Evolutionary conservation across 1,284 basidiomycete genomes (phyloP).

Genomic region (Rhodotorula sp.): DNA sequence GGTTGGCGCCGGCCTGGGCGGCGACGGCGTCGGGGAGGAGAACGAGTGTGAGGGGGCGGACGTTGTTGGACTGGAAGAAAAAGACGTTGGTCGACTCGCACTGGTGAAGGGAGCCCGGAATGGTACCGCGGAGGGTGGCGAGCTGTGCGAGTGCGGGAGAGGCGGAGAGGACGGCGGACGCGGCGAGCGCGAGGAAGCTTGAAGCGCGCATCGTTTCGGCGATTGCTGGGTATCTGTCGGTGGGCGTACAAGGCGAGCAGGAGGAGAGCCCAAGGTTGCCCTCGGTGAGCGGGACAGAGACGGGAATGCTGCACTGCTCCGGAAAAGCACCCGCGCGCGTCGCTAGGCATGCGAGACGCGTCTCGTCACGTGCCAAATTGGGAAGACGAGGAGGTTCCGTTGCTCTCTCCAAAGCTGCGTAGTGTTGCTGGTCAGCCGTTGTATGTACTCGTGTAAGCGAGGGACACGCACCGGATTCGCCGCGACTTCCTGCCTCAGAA

Average conservation of each 20-base stretch:
- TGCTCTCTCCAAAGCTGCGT: too few relatives aligned
- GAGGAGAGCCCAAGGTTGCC: neutral
- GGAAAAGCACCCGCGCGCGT: too few relatives aligned
- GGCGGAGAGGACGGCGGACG: conserved; percentile 25
- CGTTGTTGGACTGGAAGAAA: conserved; percentile 37
- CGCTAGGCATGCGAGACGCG: too few relatives aligned
- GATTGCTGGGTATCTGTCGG: too few relatives aligned
- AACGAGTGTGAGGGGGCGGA: conserved; percentile 33
- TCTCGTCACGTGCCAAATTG: too few relatives aligned
- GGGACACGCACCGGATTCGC: too few relatives aligned
- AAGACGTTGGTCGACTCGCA: conserved; percentile 39
- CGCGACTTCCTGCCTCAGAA: too few relatives aligned
- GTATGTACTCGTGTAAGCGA: too few relatives aligned
- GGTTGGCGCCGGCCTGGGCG: conserved; percentile 18
- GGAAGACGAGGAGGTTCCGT: neutral
- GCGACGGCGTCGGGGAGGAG: conserved; percentile 26
- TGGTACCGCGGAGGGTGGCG: conserved; percentile 30
- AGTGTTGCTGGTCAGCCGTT: too few relatives aligned
- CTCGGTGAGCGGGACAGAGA: too few relatives aligned
- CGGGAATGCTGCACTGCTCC: too few relatives aligned
- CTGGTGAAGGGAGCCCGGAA: conserved; percentile 33
- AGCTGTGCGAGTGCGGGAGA: conserved; percentile 21
- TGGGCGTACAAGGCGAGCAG: neutral
- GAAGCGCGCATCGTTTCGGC: neutral
- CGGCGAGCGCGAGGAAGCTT: conserved; percentile 10